Conservation (phyloP, 1,284 basidiomycete genomes). For the Boletus mariae region DNA sequence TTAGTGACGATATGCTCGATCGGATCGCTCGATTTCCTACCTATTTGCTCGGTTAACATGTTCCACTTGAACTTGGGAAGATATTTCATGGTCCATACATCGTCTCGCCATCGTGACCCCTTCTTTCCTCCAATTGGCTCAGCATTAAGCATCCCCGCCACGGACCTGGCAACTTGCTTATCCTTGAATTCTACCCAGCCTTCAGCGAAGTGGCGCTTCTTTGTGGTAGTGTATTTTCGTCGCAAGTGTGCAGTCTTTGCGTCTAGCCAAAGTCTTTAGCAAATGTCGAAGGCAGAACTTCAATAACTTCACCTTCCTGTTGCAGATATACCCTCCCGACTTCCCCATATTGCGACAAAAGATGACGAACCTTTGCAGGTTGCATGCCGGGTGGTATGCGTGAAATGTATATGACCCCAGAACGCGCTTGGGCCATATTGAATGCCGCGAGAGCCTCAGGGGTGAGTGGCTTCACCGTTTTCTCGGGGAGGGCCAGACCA, state of each 20-base stretch:
- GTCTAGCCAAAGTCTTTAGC: slow-evolving; percentile 44
- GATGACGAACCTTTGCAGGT: slow-evolving; percentile 91
- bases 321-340: slow-evolving; percentile 86
- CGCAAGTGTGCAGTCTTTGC: slow-evolving; percentile 74
- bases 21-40: slow-evolving; percentile 48
- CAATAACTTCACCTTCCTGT: slow-evolving; percentile 64
- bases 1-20: slow-evolving; percentile 11
- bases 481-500: slow-evolving; percentile 39
- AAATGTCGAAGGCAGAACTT: neutral
- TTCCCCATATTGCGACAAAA: slow-evolving; percentile 83
- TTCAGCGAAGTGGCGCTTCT: slow-evolving; percentile 86
- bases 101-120: slow-evolving; percentile 88
- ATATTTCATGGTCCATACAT: slow-evolving; percentile 99
- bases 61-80: slow-evolving; percentile 98
- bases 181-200: slow-evolving; percentile 99
- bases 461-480: slow-evolving; percentile 65
- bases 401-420: slow-evolving; percentile 93
- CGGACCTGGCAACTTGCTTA: slow-evolving; percentile 86
- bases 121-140: slow-evolving; percentile 95
- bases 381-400: slow-evolving; percentile 99
- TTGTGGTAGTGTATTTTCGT: slow-evolving; percentile 75
- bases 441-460: slow-evolving; percentile 69
- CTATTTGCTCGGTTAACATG: slow-evolving; percentile 98
- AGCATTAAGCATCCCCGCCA: slow-evolving; percentile 95
- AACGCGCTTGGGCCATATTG: slow-evolving; percentile 62